These are phyloP conservation scores for Ceratocystiopsis sp. DNA, from an alignment of 2,329 filamentous ascomycete species.

Conservation along the genomic window DNA sequence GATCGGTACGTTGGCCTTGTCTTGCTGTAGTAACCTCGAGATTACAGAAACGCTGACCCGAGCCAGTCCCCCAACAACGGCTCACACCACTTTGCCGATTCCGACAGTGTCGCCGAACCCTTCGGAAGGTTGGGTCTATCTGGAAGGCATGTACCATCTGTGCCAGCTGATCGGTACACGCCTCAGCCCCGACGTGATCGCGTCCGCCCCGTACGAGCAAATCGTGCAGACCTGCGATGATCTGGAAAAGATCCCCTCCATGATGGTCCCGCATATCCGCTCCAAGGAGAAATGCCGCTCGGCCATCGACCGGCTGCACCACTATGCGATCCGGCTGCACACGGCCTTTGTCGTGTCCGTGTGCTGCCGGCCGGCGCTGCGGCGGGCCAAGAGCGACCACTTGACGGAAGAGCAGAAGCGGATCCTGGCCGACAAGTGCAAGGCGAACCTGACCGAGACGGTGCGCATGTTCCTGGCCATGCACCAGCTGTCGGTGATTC, in stretches of 20 bases:
- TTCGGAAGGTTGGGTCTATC: slow-evolving; percentile 37
- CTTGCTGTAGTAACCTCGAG: no score
- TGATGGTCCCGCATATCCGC: slow-evolving; percentile 33
- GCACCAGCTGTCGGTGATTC: slow-evolving; percentile 50
- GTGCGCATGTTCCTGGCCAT: slow-evolving; percentile 53
- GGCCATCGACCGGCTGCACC: slow-evolving; percentile 43
- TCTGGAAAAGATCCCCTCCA: slow-evolving; percentile 32
- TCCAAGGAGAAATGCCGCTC: slow-evolving; percentile 47
- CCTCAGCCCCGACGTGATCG: slow-evolving; percentile 35
- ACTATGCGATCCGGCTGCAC: slow-evolving; percentile 47
- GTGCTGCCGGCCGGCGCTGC: slow-evolving; percentile 44
- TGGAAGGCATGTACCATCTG: slow-evolving; percentile 49
- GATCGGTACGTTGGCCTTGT: slow-evolving; percentile 29
- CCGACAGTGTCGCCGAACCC: slow-evolving; percentile 26
- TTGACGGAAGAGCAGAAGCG: slow-evolving; percentile 35
- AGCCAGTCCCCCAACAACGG: slow-evolving; percentile 42
- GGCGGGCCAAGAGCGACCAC: slow-evolving; percentile 30
- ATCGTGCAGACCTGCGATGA: slow-evolving; percentile 41
- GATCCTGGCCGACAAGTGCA: slow-evolving; percentile 39
- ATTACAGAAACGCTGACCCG: background rate
- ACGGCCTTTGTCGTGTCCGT: slow-evolving; percentile 50
- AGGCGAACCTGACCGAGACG: slow-evolving; percentile 44
- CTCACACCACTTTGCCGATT: slow-evolving; percentile 37
- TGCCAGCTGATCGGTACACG: slow-evolving; percentile 42
- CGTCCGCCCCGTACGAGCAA: slow-evolving; percentile 31